Percentiles rank a stretch among this genome's conserved stretches.
phyloP scores from a whole-genome alignment of 176 grass and related monocot species.

The Miscanthus lutarioriparius region DNA sequence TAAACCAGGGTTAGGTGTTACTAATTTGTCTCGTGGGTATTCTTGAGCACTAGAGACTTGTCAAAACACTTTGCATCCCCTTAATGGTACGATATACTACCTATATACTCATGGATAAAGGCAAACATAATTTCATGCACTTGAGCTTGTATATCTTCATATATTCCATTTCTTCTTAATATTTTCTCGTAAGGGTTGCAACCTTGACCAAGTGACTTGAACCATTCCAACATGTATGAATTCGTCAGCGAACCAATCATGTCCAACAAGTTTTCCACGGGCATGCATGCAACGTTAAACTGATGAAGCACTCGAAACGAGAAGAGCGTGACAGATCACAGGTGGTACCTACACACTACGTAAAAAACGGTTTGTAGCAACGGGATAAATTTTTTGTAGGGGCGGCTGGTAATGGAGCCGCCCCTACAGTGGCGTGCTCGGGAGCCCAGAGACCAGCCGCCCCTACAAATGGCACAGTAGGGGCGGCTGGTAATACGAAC shows the following conservation, averaged over 20 bases:
- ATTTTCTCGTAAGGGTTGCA: background rate
- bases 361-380: no score
- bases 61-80: background rate
- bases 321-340: no score
- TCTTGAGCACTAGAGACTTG: background rate
- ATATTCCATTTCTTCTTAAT: background rate
- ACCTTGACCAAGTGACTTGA: background rate
- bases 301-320: no score
- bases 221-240: background rate
- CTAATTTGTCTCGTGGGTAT: background rate
- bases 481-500: no score
- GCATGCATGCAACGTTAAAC: no score
- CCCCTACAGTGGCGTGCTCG: no score
- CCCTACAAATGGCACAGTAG: no score
- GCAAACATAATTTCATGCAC: background rate
- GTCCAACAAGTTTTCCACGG: no score
- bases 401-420: no score
- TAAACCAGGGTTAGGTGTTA: background rate
- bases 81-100: background rate
- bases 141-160: background rate
- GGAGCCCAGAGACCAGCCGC: no score
- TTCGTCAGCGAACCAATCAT: background rate
- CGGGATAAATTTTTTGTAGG: no score
- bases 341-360: no score
- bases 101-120: background rate